These are phyloP conservation scores for Aspergillus nidulans DNA, from an alignment of 495 filamentous ascomycete species.

Conservation along the genomic window DNA sequence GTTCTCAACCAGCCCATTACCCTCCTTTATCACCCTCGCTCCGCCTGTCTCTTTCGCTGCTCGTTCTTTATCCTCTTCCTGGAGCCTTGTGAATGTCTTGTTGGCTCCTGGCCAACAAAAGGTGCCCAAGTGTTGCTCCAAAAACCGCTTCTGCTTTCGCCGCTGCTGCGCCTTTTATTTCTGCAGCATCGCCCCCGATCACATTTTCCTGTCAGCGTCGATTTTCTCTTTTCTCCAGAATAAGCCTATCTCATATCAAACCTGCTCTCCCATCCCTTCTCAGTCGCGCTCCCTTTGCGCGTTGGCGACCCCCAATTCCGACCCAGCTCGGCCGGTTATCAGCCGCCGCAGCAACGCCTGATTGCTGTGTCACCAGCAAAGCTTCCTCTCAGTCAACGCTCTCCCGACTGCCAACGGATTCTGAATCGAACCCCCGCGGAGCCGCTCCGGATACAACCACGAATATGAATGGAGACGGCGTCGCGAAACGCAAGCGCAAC, in stretches of 20 bases:
- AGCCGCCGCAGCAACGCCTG: not conserved
- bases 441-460: slow-evolving; percentile 29
- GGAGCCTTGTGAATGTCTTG: slow-evolving; percentile 30
- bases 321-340: slow-evolving; percentile 8
- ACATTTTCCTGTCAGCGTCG: not conserved
- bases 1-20: not conserved
- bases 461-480: slow-evolving; percentile 48
- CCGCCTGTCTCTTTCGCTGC: slow-evolving; percentile 5
- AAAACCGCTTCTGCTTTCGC: slow-evolving; percentile 7
- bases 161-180: slow-evolving; percentile 2
- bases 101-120: slow-evolving; percentile 27
- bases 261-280: not conserved
- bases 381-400: slow-evolving; percentile 6
- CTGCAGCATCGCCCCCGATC: slow-evolving; percentile 10
- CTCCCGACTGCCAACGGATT: slow-evolving; percentile 4
- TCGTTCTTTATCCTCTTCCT: slow-evolving; percentile 11
- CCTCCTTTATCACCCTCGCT: slow-evolving; percentile 3
- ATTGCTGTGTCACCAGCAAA: not conserved
- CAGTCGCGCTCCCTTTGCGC: slow-evolving; percentile 4
- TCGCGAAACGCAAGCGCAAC: slow-evolving; percentile 60
- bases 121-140: slow-evolving; percentile 26
- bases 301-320: slow-evolving; percentile 8
- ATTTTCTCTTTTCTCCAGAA: not conserved
- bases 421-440: slow-evolving; percentile 1
- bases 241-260: not conserved